These are phyloP conservation scores for Picochlorum sp. DNA, from an alignment of 139 green algal species.

Conservation along the genomic window DNA sequence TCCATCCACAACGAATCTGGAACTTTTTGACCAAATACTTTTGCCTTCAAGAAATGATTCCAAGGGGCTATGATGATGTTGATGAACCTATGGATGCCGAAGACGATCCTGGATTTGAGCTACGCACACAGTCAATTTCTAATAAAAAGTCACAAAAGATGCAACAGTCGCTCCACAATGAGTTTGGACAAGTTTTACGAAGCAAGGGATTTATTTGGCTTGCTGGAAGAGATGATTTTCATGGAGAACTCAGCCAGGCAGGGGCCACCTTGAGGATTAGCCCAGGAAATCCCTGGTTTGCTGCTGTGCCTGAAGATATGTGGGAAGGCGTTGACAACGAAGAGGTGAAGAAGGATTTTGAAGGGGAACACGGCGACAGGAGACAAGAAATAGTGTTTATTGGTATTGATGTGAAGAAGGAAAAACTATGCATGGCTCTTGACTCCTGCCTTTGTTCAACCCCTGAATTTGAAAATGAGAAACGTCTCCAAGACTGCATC, in stretches of 20 bases:
- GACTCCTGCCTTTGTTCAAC: too few species aligned
- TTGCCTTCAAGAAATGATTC: conserved; percentile 39
- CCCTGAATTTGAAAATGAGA: too few species aligned
- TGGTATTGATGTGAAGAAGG: conserved; percentile 49
- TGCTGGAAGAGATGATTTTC: conserved; percentile 32
- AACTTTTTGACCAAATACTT: conserved; percentile 34
- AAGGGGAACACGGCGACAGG: conserved; percentile 11
- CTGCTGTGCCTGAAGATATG: conserved; percentile 39
- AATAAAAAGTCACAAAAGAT: neutral
- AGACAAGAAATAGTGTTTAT: conserved; percentile 78
- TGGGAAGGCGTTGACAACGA: conserved; percentile 31
- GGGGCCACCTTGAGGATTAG: conserved; percentile 43
- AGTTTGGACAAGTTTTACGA: conserved; percentile 44
- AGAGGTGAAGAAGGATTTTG: conserved; percentile 34
- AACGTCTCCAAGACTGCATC: too few species aligned
- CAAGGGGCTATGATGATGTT: conserved; percentile 25
- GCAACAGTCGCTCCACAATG: neutral
- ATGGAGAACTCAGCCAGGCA: conserved; percentile 55
- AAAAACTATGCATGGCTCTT: conserved; percentile 27
- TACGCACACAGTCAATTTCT: neutral
- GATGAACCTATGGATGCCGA: conserved; percentile 1
- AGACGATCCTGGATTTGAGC: neutral
- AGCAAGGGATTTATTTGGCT: conserved; percentile 71
- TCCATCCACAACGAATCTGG: conserved; percentile 60
- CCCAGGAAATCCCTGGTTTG: conserved; percentile 55